Percentiles rank a stretch among this genome's conserved stretches.
These are phyloP conservation scores for Rhinocladiella similis DNA, from an alignment of 2,329 filamentous ascomycete species.

Conservation along the genomic window DNA sequence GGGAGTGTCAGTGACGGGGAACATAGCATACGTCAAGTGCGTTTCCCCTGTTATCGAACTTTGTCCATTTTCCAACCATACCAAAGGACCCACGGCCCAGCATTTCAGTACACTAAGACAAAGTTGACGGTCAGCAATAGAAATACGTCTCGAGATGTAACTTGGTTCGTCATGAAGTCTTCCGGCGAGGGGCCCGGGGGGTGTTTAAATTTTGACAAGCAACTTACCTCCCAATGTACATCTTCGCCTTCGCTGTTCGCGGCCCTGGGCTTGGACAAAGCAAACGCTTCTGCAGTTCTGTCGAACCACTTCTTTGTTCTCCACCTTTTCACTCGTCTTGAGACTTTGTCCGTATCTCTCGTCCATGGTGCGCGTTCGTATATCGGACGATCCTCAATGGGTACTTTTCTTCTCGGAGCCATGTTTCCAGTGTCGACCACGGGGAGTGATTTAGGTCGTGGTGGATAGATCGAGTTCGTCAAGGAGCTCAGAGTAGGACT, in stretches of 20 bases:
- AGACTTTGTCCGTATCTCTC: not conserved
- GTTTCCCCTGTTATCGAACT: conserved; percentile 11
- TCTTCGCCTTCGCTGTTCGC: not conserved
- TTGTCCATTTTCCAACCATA: conserved; percentile 19
- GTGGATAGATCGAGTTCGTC: no score
- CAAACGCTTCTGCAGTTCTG: conserved; percentile 2
- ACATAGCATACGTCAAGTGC: conserved; percentile 18
- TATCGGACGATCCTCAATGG: not conserved
- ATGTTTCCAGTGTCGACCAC: not conserved
- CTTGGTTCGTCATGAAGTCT: no score
- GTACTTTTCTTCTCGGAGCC: not conserved
- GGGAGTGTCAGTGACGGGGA: not conserved
- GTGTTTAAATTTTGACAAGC: no score
- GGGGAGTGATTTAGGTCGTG: not conserved
- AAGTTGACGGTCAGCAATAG: not conserved
- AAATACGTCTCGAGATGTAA: not conserved
- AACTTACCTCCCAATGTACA: conserved; percentile 16
- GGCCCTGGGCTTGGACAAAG: conserved; percentile 8
- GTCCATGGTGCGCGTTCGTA: conserved; percentile 11
- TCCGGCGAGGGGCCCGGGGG: no score
- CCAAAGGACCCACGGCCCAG: conserved; percentile 19
- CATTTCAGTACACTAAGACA: conserved; percentile 15
- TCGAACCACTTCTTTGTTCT: conserved; percentile 12
- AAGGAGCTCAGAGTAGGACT: no score
- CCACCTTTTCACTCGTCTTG: conserved; percentile 5